Base-by-base conservation (phyloP, 1,284 basidiomycete genomes). In the Cutaneotrichosporon sp. region DNA sequence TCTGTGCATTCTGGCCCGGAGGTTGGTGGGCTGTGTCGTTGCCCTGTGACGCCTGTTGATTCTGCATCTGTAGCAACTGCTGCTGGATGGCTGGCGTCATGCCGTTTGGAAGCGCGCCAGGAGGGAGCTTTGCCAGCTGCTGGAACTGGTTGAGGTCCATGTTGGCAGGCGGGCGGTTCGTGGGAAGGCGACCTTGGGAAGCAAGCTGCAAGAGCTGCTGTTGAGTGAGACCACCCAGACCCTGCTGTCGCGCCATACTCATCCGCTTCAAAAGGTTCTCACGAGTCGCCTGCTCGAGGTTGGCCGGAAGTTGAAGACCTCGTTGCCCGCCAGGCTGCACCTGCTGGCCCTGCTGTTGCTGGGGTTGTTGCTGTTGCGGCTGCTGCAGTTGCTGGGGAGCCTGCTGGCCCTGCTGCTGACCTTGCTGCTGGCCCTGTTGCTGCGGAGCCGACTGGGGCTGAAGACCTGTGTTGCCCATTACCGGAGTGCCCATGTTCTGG, bases 1-100 rank as follows among this genome's bases (percentile, higher is more conserved):
- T 58, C 30, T 57, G 52, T 46, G 49, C 51, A 7, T 38, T 46
- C 51, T 57, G 59, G 21, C 4, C 16, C 62, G 34, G 32, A 10
- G 18, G 30, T 4, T 53, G 51, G 18, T 34, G 31, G 2, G 51
- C 4, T 30, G 51, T n/a, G 30, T 53, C 51, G 31, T n/a, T 53
- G 21, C 31, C 18, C 30, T 62, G 57, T 16, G 51, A 32, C 21
- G 32, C 51, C 46, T 62, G 60, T 7, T 40, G 38, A 26, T 64
- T 61, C 55, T 67, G 63, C 57, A 63, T 60, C 9, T 61, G 53
- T 3, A 65, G 46, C 26, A 65, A 42, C 34, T 65, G 64, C 55
- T 65, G 64, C 62, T 68, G 67, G 9, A 65, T 34, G 9, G 51
- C 56, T 5, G 58, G 61, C 6, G 63, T 38, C 22, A 65, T 47